Conservation (phyloP, 2,329 filamentous ascomycete genomes). For the Penicillium hordei region DNA sequence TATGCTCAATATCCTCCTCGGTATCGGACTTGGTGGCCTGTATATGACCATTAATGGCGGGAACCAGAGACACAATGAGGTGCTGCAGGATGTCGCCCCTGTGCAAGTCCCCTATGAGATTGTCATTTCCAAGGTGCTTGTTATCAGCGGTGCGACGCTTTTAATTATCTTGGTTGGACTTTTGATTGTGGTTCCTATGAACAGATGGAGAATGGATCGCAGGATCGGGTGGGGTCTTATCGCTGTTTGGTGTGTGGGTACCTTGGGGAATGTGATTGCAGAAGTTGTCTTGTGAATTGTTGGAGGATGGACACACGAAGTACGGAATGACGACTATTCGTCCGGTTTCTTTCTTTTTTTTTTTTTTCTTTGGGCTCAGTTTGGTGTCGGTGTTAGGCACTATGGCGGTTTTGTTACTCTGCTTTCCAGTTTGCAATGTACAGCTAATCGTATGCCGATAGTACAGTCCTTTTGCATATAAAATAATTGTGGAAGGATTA, state of each 20-base stretch:
- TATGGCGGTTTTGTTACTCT: not conserved
- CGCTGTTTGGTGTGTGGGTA: constrained; percentile 76
- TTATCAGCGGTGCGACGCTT: constrained; percentile 82
- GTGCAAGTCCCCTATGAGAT: constrained; percentile 68
- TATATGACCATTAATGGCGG: constrained; percentile 72
- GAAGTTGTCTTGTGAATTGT: constrained; percentile 55
- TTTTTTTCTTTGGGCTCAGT: not conserved
- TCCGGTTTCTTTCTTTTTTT: no score
- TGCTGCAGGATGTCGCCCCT: not conserved
- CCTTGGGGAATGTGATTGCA: constrained; percentile 74
- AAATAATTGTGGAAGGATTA: not conserved
- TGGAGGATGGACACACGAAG: not conserved
- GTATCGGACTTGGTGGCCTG: constrained; percentile 85
- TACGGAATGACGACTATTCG: not conserved
- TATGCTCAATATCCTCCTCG: constrained; percentile 94
- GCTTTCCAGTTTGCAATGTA: not conserved
- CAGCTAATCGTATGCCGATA: not conserved
- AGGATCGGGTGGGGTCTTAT: constrained; percentile 81
- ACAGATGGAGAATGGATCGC: constrained; percentile 80
- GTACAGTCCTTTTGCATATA: not conserved
- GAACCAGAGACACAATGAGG: constrained; percentile 14
- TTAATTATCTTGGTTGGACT: constrained; percentile 76
- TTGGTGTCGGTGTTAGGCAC: not conserved
- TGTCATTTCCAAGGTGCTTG: constrained; percentile 76
- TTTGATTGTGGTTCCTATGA: constrained; percentile 77